Evolutionary conservation across 441 rosid genomes (phyloP).

Genomic region (Erysimum cheiri): DNA sequence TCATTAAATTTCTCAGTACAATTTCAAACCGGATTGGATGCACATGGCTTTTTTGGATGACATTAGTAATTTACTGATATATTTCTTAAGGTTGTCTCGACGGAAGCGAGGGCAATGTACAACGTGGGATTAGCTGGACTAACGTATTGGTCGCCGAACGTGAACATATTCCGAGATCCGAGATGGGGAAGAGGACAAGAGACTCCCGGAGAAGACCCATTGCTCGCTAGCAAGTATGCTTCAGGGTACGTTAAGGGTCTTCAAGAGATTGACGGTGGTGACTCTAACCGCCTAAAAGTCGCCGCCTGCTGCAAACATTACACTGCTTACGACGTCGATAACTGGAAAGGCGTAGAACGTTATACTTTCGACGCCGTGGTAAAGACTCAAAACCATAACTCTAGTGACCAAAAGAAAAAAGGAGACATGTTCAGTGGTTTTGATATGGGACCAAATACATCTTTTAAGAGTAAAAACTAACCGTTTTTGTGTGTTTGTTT

Average conservation of each 20-base stretch:
- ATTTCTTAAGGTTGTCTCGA: slow-evolving; percentile 74
- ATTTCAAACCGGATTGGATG: neutral
- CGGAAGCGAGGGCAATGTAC: slow-evolving; percentile 98
- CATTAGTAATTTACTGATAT: no score
- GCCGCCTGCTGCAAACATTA: slow-evolving; percentile 96
- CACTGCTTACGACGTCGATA: slow-evolving; percentile 92
- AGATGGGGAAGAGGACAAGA: slow-evolving; percentile 99
- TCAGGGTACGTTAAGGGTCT: slow-evolving; percentile 70
- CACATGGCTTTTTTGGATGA: neutral
- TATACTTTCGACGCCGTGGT: slow-evolving; percentile 84
- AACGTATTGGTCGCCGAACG: slow-evolving; percentile 93
- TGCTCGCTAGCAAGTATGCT: slow-evolving; percentile 81
- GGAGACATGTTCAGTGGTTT: neutral
- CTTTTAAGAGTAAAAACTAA: slow-evolving; percentile 3
- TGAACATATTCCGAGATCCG: slow-evolving; percentile 95
- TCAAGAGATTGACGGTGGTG: slow-evolving; percentile 66
- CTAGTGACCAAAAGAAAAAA: neutral
- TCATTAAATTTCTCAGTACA: neutral
- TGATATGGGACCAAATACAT: neutral
- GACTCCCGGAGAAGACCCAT: slow-evolving; percentile 97
- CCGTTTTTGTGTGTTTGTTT: slow-evolving; percentile 7
- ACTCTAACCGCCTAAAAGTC: slow-evolving; percentile 72
- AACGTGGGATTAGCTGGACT: slow-evolving; percentile 93
- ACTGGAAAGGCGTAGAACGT: slow-evolving; percentile 86
- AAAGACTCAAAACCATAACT: slow-evolving; percentile 18